Base-by-base conservation (phyloP, 2,329 filamentous ascomycete species). In the Pyrenophora seminiperda region DNA sequence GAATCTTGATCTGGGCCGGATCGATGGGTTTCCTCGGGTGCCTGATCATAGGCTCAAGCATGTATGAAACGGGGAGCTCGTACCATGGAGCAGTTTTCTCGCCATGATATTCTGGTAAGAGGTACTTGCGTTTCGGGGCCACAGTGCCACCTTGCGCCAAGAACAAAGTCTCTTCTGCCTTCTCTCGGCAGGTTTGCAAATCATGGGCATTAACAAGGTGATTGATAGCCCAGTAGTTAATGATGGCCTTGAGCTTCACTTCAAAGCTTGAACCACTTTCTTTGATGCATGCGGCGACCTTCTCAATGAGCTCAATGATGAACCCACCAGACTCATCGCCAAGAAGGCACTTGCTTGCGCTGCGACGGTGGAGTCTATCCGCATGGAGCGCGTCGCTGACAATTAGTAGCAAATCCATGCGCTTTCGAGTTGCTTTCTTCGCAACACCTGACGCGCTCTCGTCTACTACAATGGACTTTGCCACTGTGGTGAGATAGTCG, bases 41-140 rank as follows among this genome's bases (percentile, higher is more conserved):
- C 4, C 87, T 89, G 31, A 88, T 83, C 52, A 96, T 84, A 47
- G 89, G 86, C 4, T 88, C 88, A 38, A 96, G 81, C 78, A 92
- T 87, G 58, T 90, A 93, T 2, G 85, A 88, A 1, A 90, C 90
- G 0, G 91, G 91, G 1, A 95, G 77, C 58, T 96, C 90, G 73
- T 91, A 89, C 83, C 88, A 96, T 0, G 88, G 85, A 3, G 81
- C 84, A 0, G 83, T 81, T 1, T 81, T 75, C 66, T 95, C 89
- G 32, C 91, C 91, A 68, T 96, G 91, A 47, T 82, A 83, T 1
- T 88, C 79, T 15, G 91, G 91, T 71, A 96, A 81, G 20, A 87
- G 73, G 64, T 84, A 93, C 24, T 87, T 63, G 1, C 76, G 75
- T 52, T 86, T 79, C 61, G 83, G 86, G 13, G 80, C 43, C 24